Evolutionary conservation across 768 basidiomycete species (phyloP).

Genomic region (Amanita polypyramis): DNA sequence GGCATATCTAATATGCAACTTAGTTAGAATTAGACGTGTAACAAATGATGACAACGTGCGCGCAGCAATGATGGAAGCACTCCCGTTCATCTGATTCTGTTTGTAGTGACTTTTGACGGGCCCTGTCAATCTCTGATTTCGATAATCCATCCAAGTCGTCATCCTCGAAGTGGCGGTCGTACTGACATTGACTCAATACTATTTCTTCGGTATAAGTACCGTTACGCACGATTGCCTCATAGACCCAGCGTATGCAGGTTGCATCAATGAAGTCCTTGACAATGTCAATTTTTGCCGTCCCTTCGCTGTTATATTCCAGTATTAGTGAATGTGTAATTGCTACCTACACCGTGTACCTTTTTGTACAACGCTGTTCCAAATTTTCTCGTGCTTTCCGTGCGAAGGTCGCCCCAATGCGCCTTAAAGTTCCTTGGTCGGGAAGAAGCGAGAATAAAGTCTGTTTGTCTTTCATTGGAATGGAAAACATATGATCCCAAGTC

Average conservation of each 20-base stretch:
- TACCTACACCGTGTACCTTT: not conserved
- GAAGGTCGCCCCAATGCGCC: conserved; percentile 13
- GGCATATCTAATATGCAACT: conserved; percentile 11
- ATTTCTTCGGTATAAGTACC: not conserved
- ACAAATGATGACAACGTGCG: conserved; percentile 7
- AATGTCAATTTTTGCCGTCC: conserved; percentile 13
- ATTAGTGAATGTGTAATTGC: not conserved
- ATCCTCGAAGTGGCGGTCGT: not conserved
- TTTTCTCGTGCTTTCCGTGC: conserved; percentile 9
- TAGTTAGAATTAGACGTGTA: not conserved
- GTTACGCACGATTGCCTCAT: conserved; percentile 14
- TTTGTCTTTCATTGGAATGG: not conserved
- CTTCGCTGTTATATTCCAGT: not conserved
- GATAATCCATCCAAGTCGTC: not conserved
- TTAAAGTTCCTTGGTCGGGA: conserved; percentile 10
- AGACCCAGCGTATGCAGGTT: conserved; percentile 18
- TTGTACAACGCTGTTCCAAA: conserved; percentile 9
- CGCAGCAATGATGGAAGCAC: conserved; percentile 12
- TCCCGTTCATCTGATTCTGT: conserved; percentile 7
- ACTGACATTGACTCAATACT: not conserved
- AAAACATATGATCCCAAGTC: not conserved
- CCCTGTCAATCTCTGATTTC: not conserved
- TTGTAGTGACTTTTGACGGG: not conserved
- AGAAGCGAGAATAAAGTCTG: conserved; percentile 14
- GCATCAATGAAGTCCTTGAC: conserved; percentile 17